Evolutionary conservation across 345 rosid genomes (phyloP), one percentile per base, ranked within the genome.

Genomic region (Ricinus communis): DNA sequence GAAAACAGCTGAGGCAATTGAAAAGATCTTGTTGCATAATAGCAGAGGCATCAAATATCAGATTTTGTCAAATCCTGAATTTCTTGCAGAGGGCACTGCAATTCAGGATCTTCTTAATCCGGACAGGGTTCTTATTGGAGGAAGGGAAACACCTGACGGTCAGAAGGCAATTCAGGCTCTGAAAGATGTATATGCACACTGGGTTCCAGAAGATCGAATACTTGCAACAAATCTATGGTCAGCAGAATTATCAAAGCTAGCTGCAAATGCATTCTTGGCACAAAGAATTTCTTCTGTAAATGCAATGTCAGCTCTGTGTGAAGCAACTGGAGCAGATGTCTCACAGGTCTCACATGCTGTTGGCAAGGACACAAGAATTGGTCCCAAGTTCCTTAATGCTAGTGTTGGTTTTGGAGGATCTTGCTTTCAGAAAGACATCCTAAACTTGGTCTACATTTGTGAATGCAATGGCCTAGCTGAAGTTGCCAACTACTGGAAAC

Each of bases 281-380:
- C 79, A 76, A 52, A 70, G 79, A 28, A 76, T 76, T 55, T 76
- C 79, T 49, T 76, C 79, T 12, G 79, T 76, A 9, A 76, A 76
- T 49, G 79, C 79, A 49, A 76, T 76, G 71, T 76, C 79, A 45
- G 74, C 79, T n/a, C 71, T 76, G 1, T 76, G 79, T 5, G 79
- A 76, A 52, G 71, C 65, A 27, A 76, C 79, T 8, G 71, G 76
- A 18, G 70, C 74, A 47, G 62, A 66, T 61, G 60, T 68, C 54
- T 59, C 56, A 1, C 65, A 60, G 70, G 60, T 72, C 25, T 64
- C 70, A 0, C 76, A 72, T 54, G 76, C 76, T 11, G 70, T 72
- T 40, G 76, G 76, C 43, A 72, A 54, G 54, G 76, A 72, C 63
- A 72, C 70, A 10, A 64, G 76, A 57, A 64, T 72, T 21, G 70